Evolutionary conservation across 2,329 filamentous ascomycete genomes (phyloP), one percentile per base, ranked within the genome.

Genomic region (Aphanoascus verrucosus): DNA sequence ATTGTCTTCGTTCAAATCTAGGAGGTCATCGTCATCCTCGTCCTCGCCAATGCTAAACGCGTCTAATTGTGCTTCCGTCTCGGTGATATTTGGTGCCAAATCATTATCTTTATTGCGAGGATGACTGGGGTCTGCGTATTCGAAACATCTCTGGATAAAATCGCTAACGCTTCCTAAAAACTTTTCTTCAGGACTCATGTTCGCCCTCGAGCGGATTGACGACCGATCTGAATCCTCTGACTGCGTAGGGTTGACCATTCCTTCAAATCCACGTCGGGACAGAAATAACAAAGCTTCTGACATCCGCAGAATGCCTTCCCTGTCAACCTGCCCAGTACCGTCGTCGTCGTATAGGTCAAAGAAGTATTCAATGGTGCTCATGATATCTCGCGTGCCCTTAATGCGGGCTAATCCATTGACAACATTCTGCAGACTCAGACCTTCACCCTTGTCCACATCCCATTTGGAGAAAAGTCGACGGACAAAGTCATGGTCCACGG

Each of bases 301-400:
- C 65, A 98, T 97, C 44, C 89, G 79, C 43, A 98, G 70, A 55
- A 98, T 98, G 5, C 93, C 93, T 69, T 98, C 93, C 9, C 93
- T 82, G 64, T 97, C 93, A 4, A 98, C 90, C 61, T 82, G 88
- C 23, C 93, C 93, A 65, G 95, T 89, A 1, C 83, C 80, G 62
- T 91, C 85, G 60, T 98, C 91, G 65, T 98, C 93, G 67, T 97
- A 96, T 0, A 98, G 80, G 63, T 96, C 88, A 62, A 98, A 98
- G 69, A 98, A 97, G 70, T 97, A 97, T 56, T 84, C 93, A 64
- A 98, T 97, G 55, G 87, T 93, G 31, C 88, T 88, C 91, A 98
- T 96, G 60, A 98, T 96, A 68, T 98, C 93, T 45, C 85, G 84
- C 53, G 86, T 89, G 7, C 93, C 91, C 68, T 95, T 97, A 64